Percentiles rank a stretch among this genome's conserved stretches.
phyloP scores from a whole-genome alignment of 2,329 filamentous ascomycete genomes.

The Fusarium sp. region DNA sequence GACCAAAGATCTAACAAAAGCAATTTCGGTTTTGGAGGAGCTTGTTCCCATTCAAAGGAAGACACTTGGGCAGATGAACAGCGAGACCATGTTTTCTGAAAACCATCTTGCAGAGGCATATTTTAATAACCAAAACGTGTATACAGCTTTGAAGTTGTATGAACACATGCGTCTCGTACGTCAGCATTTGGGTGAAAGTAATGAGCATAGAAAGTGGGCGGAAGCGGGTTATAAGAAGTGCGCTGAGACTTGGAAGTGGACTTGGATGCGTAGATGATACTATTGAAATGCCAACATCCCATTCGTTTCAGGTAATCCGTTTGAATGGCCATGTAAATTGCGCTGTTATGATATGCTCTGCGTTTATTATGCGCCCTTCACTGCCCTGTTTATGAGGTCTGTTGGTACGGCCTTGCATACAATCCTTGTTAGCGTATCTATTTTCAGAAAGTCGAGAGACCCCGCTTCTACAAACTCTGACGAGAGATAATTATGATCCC shows the following conservation, averaged over 20 bases:
- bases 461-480: neutral
- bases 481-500: fast-evolving
- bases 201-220: neutral
- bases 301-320: too few species aligned
- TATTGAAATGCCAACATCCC: too few species aligned
- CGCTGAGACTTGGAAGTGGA: neutral
- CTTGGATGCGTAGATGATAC: neutral
- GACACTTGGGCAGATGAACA: fast-evolving
- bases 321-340: neutral
- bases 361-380: too few species aligned
- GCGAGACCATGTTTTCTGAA: neutral
- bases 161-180: neutral
- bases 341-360: fast-evolving
- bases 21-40: fast-evolving
- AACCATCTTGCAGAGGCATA: neutral
- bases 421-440: neutral
- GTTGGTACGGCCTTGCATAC: neutral
- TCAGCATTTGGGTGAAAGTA: fast-evolving
- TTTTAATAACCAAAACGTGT: fast-evolving
- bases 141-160: neutral
- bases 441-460: neutral
- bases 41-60: neutral
- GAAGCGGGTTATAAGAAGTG: neutral
- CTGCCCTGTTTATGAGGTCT: neutral
- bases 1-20: fast-evolving